Evolutionary conservation across 2,329 filamentous ascomycete genomes (phyloP), one percentile per base, ranked within the genome.

Genomic region (Claviceps humidiphila): DNA sequence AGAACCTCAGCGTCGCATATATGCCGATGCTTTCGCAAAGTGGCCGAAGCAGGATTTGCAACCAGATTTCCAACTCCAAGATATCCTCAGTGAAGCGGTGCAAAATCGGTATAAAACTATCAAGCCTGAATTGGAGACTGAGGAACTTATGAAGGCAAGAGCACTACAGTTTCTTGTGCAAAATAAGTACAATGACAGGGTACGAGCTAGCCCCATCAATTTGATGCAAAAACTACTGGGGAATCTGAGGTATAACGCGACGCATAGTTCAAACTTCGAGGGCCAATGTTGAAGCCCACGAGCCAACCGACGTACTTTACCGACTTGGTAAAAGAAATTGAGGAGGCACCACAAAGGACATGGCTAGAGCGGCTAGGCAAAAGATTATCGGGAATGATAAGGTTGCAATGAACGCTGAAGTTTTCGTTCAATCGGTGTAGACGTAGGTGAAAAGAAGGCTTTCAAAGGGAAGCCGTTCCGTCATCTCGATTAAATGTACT

Each of bases 11-110:
- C 62, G 63, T 57, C 66, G 64, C 54, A 62, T 68, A 47, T 70
- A 69, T 60, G 58, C 62, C 49, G 67, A 69, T 53, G 66, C 63
- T 57, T 65, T 70, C 51, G 69, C 74, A 53, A 72, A 73, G 56
- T 86, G 82, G 82, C 82, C 82, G 46, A 76, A 77, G 59, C 81
- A 85, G 60, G 69, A 71, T 53, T 72, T 85, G 45, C 79, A 82
- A 0, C 81, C 81, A 7, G 74, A 81, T 53, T 72, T 76, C 62
- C 80, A 84, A 63, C 74, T 85, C 58, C 78, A 78, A 60, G 73
- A 79, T 57, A 71, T 78, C 38, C 67, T 85, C 48, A 61, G 61
- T 54, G 65, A 66, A 53, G 59, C 61, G 34, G 61, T 70, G 48
- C 58, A 66, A 54, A 63, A 64, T 52, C 67, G 68, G 48, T 69